A percentile compares a stretch with the other conserved stretches of the same genome.
phyloP scores from a whole-genome alignment of 768 basidiomycete genomes.

The Ramaria sp. region DNA sequence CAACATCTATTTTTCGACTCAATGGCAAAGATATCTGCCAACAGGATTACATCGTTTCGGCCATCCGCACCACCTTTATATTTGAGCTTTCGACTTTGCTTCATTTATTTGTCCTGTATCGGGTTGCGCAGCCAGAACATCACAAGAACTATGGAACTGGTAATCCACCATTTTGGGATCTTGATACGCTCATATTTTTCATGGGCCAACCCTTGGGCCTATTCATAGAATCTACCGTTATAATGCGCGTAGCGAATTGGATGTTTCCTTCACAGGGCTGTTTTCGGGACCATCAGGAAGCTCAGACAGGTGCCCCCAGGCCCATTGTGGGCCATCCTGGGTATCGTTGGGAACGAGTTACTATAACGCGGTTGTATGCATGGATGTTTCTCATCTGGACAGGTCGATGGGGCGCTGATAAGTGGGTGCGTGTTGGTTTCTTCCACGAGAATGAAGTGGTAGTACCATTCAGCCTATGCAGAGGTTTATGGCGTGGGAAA shows the following conservation, averaged over 20 bases:
- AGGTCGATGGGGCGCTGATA: slow-evolving; percentile 5
- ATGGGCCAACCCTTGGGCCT: slow-evolving; percentile 5
- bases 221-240: not conserved
- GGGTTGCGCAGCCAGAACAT: not conserved
- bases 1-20: not conserved
- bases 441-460: not conserved
- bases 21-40: not conserved
- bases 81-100: slow-evolving; percentile 5
- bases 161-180: not conserved
- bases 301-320: not conserved
- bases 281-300: no score
- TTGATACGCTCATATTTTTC: not conserved
- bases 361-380: not conserved
- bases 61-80: not conserved
- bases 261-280: not conserved
- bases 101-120: slow-evolving; percentile 2
- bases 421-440: slow-evolving; percentile 1
- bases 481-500: slow-evolving; percentile 3
- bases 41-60: not conserved
- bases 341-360: not conserved
- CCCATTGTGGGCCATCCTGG: not conserved
- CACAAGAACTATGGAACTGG: not conserved
- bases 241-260: no score
- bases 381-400: slow-evolving; percentile 8
- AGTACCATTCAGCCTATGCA: not conserved